phyloP scores from a whole-genome alignment of 768 basidiomycete species.

The Lactarius pseudohatsudake region DNA sequence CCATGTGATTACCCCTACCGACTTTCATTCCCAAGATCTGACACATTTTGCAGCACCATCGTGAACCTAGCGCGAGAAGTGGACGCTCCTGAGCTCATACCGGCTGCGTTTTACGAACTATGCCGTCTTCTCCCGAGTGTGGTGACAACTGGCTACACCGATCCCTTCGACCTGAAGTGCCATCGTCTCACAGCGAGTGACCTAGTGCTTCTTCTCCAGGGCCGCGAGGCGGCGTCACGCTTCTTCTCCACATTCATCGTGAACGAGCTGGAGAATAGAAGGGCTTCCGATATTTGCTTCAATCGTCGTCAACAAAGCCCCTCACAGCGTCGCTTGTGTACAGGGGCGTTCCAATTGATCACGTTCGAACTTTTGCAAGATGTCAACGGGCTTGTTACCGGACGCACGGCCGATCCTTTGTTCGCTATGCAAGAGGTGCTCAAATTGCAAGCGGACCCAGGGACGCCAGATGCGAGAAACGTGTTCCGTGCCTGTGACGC shows the following conservation, averaged over 20 bases:
- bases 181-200: conserved; percentile 53
- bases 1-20: conserved; percentile 50
- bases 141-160: conserved; percentile 52
- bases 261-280: conserved; percentile 67
- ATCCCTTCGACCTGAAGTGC: conserved; percentile 35
- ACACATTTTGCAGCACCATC: conserved; percentile 45
- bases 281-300: conserved; percentile 40
- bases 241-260: conserved; percentile 78
- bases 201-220: conserved; percentile 59
- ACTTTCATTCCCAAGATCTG: background rate
- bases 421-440: conserved; percentile 29
- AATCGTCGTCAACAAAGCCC: conserved; percentile 21
- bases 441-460: conserved; percentile 20
- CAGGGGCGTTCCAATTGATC: conserved; percentile 27
- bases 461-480: conserved; percentile 17
- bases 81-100: conserved; percentile 56
- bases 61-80: conserved; percentile 66
- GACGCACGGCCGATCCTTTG: conserved; percentile 28
- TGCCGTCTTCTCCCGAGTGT: conserved; percentile 66
- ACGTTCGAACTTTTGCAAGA: conserved; percentile 28
- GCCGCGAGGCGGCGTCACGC: conserved; percentile 69
- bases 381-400: conserved; percentile 26
- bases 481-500: conserved; percentile 26
- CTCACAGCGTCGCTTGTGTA: conserved; percentile 19
- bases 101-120: conserved; percentile 79